These are phyloP conservation scores for Aspergillus floridensis DNA, from an alignment of 2,329 filamentous ascomycete genomes.

Conservation along the genomic window DNA sequence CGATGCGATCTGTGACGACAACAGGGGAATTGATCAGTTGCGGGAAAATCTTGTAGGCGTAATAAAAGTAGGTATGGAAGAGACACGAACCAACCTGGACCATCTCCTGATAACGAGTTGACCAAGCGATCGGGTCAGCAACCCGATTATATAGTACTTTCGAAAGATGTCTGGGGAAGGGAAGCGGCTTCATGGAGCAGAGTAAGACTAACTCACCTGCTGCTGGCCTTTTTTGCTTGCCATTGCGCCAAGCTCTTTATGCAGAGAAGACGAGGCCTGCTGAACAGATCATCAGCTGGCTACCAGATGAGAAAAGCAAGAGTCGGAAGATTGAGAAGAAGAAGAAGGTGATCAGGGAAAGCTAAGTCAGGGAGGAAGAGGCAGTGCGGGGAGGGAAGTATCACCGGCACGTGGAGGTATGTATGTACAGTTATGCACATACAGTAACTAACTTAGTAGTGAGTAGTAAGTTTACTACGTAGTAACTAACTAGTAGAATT, in stretches of 20 bases:
- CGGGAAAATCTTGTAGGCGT: conserved; percentile 9
- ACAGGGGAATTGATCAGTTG: conserved; percentile 23
- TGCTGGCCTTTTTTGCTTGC: conserved; percentile 59
- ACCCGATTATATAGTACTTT: neutral
- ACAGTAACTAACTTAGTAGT: too few relatives aligned
- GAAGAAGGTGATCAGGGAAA: neutral
- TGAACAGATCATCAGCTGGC: conserved; percentile 13
- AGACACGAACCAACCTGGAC: conserved; percentile 90
- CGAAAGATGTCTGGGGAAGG: neutral
- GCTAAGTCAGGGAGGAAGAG: neutral
- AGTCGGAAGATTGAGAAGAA: neutral
- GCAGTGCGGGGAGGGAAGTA: neutral
- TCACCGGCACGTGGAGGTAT: neutral
- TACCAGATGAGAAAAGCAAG: neutral
- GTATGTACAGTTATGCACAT: too few relatives aligned
- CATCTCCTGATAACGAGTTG: conserved; percentile 71
- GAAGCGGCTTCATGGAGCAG: neutral
- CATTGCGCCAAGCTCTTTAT: conserved; percentile 27
- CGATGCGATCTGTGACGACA: conserved; percentile 35
- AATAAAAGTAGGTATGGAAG: conserved; percentile 17
- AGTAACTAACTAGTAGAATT: too few relatives aligned
- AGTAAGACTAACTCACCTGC: conserved; percentile 56
- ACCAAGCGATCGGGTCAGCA: conserved; percentile 13
- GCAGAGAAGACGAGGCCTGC: conserved; percentile 15
- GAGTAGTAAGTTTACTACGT: too few relatives aligned